phyloP scores from a whole-genome alignment of 805 yeast genomes.

The Ogataea nakhonphanomensis region DNA sequence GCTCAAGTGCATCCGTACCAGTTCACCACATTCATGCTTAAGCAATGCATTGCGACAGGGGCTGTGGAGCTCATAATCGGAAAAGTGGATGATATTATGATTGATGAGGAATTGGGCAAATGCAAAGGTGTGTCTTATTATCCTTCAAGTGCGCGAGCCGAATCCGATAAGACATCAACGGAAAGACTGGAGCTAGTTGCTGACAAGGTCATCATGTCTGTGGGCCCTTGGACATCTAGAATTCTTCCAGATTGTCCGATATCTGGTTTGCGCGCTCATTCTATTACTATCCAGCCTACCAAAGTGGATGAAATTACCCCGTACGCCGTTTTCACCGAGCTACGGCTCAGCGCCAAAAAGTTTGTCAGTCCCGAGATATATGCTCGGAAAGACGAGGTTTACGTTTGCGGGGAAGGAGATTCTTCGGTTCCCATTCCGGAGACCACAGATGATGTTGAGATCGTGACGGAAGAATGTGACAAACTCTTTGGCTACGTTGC shows the following conservation, averaged over 20 bases:
- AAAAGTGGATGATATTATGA: conserved; percentile 66
- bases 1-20: conserved; percentile 97
- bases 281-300: conserved; percentile 84
- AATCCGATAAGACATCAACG: conserved; percentile 28
- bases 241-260: conserved; percentile 91
- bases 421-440: conserved; percentile 88
- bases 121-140: conserved; percentile 71
- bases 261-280: conserved; percentile 90
- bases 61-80: conserved; percentile 84
- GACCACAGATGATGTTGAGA: conserved; percentile 89
- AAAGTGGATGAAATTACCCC: conserved; percentile 74
- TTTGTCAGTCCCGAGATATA: conserved; percentile 91
- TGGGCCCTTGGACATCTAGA: conserved; percentile 97
- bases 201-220: conserved; percentile 77
- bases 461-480: conserved; percentile 83
- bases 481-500: conserved; percentile 80
- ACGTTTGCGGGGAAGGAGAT: conserved; percentile 97
- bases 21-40: conserved; percentile 80
- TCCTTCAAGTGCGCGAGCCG: conserved; percentile 36
- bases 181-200: conserved; percentile 51
- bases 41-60: conserved; percentile 77
- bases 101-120: conserved; percentile 58
- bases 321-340: conserved; percentile 90
- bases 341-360: conserved; percentile 60
- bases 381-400: conserved; percentile 93